Percentiles rank a stretch among this genome's conserved stretches.
phyloP scores from a whole-genome alignment of 495 filamentous ascomycete species.

The Cetradonia linearis region DNA sequence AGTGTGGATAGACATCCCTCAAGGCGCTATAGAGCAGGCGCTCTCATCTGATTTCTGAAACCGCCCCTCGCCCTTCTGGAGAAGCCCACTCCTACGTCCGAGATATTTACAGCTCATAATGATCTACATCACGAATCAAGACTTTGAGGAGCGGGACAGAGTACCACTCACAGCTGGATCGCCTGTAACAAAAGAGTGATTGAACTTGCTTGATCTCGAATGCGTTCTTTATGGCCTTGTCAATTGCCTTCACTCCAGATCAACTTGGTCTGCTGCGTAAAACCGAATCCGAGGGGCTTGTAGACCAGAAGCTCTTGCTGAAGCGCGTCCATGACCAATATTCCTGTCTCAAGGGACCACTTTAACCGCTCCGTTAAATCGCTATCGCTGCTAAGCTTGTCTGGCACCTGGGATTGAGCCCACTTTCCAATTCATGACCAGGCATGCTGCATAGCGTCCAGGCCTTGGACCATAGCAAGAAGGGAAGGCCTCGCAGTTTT shows the following conservation, averaged over 20 bases:
- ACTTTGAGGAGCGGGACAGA: neutral
- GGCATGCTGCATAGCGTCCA: conserved; percentile 33
- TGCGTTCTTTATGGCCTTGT: conserved; percentile 31
- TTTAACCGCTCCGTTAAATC: conserved; percentile 31
- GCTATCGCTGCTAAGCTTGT: conserved; percentile 6
- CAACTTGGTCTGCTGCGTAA: conserved; percentile 28
- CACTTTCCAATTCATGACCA: conserved; percentile 35
- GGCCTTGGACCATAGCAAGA: conserved; percentile 31
- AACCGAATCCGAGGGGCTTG: conserved; percentile 7
- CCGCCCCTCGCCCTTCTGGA: neutral
- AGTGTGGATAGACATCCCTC: conserved; percentile 4
- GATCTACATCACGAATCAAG: neutral
- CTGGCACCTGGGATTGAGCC: conserved; percentile 23
- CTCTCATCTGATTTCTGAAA: conserved; percentile 13
- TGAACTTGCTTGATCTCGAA: conserved; percentile 34
- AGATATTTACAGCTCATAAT: too few relatives aligned
- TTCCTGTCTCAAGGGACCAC: conserved; percentile 34
- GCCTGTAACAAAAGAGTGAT: conserved; percentile 37
- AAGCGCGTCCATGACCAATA: conserved; percentile 34
- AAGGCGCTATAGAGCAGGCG: conserved; percentile 15
- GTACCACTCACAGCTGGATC: conserved; percentile 23
- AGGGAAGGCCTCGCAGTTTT: conserved; percentile 36
- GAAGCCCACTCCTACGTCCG: neutral
- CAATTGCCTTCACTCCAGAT: conserved; percentile 39
- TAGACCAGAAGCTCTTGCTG: conserved; percentile 30